phyloP scores from a whole-genome alignment of 1,284 basidiomycete species.

The Moesziomyces globuligerus region DNA sequence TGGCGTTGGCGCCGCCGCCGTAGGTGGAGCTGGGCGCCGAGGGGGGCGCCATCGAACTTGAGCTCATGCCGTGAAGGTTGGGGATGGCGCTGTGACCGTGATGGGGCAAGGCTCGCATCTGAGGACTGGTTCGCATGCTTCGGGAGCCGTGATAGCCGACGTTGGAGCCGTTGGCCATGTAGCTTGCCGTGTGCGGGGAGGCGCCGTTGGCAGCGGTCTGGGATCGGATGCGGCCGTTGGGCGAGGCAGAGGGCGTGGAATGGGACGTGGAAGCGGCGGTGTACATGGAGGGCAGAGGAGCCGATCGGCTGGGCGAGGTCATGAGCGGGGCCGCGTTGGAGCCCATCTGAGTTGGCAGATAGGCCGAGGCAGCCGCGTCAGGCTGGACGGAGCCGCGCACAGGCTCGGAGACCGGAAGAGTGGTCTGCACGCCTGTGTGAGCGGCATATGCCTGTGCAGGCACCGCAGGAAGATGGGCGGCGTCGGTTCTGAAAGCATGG shows the following conservation, averaged over 20 bases:
- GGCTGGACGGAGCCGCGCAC: background rate
- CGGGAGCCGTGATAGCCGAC: conserved; percentile 22
- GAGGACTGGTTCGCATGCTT: conserved; percentile 39
- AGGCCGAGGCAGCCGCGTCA: conserved; percentile 1
- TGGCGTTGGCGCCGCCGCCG: conserved; percentile 1
- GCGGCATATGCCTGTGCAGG: conserved; percentile 25
- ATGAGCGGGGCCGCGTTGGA: conserved; percentile 14
- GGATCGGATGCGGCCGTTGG: conserved; percentile 33
- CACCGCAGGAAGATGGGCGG: conserved; percentile 25
- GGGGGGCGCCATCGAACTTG: conserved; percentile 8
- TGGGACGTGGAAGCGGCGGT: conserved; percentile 1
- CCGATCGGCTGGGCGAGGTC: conserved; percentile 31
- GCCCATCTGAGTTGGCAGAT: conserved; percentile 12
- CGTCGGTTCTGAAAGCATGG: conserved; percentile 14
- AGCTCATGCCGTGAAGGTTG: conserved; percentile 17
- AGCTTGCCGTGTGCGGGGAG: conserved; percentile 8
- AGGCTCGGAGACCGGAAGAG: background rate
- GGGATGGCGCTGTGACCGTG: conserved; percentile 25
- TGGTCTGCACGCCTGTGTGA: conserved; percentile 3
- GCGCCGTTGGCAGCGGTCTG: conserved; percentile 36
- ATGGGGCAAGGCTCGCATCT: conserved; percentile 37
- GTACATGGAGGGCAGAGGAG: conserved; percentile 20
- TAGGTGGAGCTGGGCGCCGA: conserved; percentile 24
- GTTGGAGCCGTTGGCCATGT: conserved; percentile 17
- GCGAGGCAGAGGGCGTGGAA: conserved; percentile 17